Conservation (phyloP, 2,329 filamentous ascomycete species). For the Keithomyces neogunnii region DNA sequence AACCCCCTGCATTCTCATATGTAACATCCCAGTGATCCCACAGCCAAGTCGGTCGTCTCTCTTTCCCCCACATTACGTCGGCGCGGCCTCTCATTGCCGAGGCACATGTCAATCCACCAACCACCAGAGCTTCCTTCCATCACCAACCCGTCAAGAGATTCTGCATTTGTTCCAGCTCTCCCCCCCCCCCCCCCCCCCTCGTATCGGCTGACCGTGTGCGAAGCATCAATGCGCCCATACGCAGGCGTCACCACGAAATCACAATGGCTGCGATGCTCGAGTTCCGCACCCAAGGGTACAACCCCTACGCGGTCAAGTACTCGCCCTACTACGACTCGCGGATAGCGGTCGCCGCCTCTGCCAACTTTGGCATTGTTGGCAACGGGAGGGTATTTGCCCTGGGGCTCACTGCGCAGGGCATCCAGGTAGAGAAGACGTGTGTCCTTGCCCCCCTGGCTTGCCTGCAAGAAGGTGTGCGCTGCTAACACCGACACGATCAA, state of each 20-base stretch:
- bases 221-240: constrained; percentile 12
- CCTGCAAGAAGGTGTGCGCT: background rate
- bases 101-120: constrained; percentile 15
- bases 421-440: constrained; percentile 76
- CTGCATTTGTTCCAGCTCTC: background rate
- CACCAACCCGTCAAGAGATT: background rate
- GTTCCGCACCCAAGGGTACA: constrained; percentile 87
- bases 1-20: no score
- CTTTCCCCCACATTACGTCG: background rate
- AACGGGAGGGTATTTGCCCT: constrained; percentile 87
- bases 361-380: constrained; percentile 94
- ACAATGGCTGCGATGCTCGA: constrained; percentile 69
- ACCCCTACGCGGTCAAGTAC: constrained; percentile 96
- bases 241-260: constrained; percentile 5
- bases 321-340: constrained; percentile 96
- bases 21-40: background rate
- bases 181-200: background rate
- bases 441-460: constrained; percentile 10
- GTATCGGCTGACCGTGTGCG: background rate
- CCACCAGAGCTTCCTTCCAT: background rate
- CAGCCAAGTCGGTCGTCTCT: background rate
- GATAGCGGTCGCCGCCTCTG: constrained; percentile 80
- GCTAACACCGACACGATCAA: background rate
- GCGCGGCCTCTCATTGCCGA: constrained; percentile 3
- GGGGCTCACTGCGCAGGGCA: constrained; percentile 72